Conservation (phyloP, 768 basidiomycete genomes). For the Steccherinum ochraceum region DNA sequence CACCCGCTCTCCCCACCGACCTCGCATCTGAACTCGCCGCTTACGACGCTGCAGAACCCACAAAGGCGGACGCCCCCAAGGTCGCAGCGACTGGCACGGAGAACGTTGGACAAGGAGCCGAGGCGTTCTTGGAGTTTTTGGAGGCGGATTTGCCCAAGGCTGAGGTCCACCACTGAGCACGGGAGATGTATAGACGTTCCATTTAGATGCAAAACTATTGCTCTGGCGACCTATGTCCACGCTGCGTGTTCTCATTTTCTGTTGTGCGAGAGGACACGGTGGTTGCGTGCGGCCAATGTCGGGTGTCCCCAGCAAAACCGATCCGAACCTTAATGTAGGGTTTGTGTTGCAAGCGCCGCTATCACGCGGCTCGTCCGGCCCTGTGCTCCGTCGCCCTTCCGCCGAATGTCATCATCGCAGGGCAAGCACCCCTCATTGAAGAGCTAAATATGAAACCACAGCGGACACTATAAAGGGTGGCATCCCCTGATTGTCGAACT, state of each 20-base stretch:
- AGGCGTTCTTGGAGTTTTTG: constrained; percentile 73
- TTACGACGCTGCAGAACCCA: constrained; percentile 81
- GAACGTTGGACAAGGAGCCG: constrained; percentile 43
- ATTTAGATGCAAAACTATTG: background rate
- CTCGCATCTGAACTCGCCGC: constrained; percentile 84
- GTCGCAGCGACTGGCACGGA: constrained; percentile 29
- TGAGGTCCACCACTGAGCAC: constrained; percentile 46
- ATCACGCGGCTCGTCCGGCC: too few species aligned
- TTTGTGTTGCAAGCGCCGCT: too few species aligned
- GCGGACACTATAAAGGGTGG: too few species aligned
- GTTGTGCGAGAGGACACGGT: background rate
- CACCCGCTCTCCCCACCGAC: constrained; percentile 72
- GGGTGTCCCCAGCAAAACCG: background rate
- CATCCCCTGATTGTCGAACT: too few species aligned
- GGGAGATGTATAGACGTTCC: background rate
- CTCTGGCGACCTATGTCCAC: background rate
- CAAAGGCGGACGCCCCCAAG: constrained; percentile 30
- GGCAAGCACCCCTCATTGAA: too few species aligned
- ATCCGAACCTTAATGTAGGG: background rate
- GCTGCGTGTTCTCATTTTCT: background rate
- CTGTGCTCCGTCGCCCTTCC: too few species aligned
- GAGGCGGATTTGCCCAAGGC: constrained; percentile 73
- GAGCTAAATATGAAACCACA: too few species aligned
- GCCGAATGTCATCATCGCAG: too few species aligned
- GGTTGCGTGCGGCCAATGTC: background rate